Base-by-base conservation (phyloP, 257 asterid genomes). In the Nicotiana undulata region DNA sequence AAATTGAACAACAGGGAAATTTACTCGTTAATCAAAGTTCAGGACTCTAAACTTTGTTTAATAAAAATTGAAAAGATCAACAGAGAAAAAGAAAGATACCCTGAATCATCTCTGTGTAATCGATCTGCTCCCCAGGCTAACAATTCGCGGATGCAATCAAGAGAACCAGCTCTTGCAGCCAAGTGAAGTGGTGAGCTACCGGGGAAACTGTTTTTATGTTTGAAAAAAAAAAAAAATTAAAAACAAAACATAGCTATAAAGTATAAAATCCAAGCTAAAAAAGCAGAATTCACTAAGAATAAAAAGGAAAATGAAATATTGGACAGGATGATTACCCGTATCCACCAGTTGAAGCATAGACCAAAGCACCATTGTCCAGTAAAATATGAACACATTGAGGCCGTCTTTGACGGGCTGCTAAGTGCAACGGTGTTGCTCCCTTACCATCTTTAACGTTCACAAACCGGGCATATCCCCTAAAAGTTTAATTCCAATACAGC, bases 181-280 rank as follows among this genome's bases (percentile, higher is more conserved):
- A 95, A 89, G 88, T 95, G 99, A 79, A 95, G 98, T n/a, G 99
- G 97, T 63, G 98, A 90, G 81, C 98, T 93, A 22, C 98, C 96
- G 0, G 91, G 93, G 82, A 86, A 94, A 76, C 99, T 94, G 91
- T 52, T 72, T 46, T 72, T 8, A 34, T 15, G 40, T 6, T 55
- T 55, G 24, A 18, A 55, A 18, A 55, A 15, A 72, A 0, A 17
- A 76, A 59, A 29, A 67, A 29, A 29, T 2, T 0, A 29, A 29
- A 29, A 29, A 29, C 28, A 29, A 28, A 79, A n/a, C 12, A 56
- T 44, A 26, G 11, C 15, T 55, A 24, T 11, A 0, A 29, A 22
- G 65, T 76, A 20, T 24, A 79, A 81, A 55, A 15, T 56, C 78
- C 77, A 63, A 51, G 32, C 37, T 49, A 10, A 7, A 49, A 11